Evolutionary conservation across 805 yeast species (phyloP).

Genomic region (Lipomyces chichibuensis): DNA sequence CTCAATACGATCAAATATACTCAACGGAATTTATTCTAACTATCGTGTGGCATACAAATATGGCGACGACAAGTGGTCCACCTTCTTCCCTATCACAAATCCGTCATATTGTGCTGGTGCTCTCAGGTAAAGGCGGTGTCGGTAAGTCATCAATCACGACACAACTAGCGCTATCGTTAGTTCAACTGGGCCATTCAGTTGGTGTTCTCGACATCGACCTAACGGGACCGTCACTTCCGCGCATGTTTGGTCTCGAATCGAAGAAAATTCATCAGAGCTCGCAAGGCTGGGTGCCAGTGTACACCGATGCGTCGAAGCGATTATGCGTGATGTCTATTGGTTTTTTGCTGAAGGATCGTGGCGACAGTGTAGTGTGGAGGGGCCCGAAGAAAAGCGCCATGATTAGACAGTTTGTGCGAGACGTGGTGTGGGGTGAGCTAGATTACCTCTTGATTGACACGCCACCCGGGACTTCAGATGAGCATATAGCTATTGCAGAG

Average conservation of each 20-base stretch:
- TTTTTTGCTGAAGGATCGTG: conserved; percentile 78
- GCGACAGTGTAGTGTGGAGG: conserved; percentile 94
- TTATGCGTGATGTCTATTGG: conserved; percentile 85
- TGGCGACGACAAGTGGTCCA: conserved; percentile 1
- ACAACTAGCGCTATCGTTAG: conserved; percentile 84
- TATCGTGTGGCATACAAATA: neutral
- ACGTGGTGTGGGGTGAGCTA: conserved; percentile 84
- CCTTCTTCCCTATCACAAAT: conserved; percentile 52
- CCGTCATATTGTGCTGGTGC: conserved; percentile 75
- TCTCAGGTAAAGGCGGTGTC: conserved; percentile 97
- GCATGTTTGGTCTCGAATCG: conserved; percentile 91
- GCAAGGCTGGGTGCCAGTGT: conserved; percentile 92
- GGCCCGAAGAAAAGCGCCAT: conserved; percentile 98
- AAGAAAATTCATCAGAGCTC: conserved; percentile 78
- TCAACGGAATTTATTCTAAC: neutral
- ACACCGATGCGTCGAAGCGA: conserved; percentile 47
- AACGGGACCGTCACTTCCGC: conserved; percentile 94
- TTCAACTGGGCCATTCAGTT: conserved; percentile 71
- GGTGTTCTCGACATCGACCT: conserved; percentile 94
- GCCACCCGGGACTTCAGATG: conserved; percentile 99
- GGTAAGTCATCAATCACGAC: conserved; percentile 97
- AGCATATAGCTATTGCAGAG: conserved; percentile 95
- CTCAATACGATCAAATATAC: too few relatives aligned
- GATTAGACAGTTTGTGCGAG: conserved; percentile 90
- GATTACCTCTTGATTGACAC: conserved; percentile 88